Evolutionary conservation across 805 yeast genomes (phyloP).

Genomic region (Saccharomyces jurei): DNA sequence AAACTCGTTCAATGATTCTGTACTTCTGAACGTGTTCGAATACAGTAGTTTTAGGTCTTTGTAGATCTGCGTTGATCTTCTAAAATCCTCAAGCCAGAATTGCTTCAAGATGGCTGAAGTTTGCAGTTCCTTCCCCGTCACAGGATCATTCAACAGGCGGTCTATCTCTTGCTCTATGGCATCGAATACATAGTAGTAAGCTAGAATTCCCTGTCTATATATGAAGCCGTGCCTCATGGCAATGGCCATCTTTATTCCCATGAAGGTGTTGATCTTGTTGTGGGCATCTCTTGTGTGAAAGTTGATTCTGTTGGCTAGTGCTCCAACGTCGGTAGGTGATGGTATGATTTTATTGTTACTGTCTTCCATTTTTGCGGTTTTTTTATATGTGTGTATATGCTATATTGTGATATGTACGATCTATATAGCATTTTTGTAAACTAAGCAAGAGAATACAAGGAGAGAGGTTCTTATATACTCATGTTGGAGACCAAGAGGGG

Average conservation of each 20-base stretch:
- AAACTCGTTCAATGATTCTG: slow-evolving; percentile 5
- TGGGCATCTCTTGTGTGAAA: slow-evolving; percentile 57
- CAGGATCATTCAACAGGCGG: slow-evolving; percentile 34
- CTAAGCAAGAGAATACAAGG: background rate
- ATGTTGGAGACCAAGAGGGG: background rate
- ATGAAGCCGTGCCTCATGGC: slow-evolving; percentile 70
- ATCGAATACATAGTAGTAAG: slow-evolving; percentile 60
- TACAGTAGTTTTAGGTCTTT: slow-evolving; percentile 65
- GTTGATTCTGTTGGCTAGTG: slow-evolving; percentile 76
- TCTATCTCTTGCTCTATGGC: slow-evolving; percentile 48
- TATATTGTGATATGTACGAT: background rate
- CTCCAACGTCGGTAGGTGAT: slow-evolving; percentile 71
- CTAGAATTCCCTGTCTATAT: slow-evolving; percentile 73
- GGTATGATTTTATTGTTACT: slow-evolving; percentile 43
- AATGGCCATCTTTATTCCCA: slow-evolving; percentile 61
- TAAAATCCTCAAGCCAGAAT: slow-evolving; percentile 65
- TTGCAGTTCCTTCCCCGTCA: slow-evolving; percentile 39
- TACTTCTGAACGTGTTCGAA: slow-evolving; percentile 32
- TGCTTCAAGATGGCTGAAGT: slow-evolving; percentile 39
- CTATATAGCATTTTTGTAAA: background rate
- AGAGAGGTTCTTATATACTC: background rate
- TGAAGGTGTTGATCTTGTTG: slow-evolving; percentile 58
- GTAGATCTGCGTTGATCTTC: slow-evolving; percentile 49
- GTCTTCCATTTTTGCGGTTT: background rate
- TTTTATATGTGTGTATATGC: background rate